A percentile compares a stretch with the other conserved stretches of the same genome.
Conservation (phyloP, 2,329 filamentous ascomycete genomes). For the Hypoxylon sp. region DNA sequence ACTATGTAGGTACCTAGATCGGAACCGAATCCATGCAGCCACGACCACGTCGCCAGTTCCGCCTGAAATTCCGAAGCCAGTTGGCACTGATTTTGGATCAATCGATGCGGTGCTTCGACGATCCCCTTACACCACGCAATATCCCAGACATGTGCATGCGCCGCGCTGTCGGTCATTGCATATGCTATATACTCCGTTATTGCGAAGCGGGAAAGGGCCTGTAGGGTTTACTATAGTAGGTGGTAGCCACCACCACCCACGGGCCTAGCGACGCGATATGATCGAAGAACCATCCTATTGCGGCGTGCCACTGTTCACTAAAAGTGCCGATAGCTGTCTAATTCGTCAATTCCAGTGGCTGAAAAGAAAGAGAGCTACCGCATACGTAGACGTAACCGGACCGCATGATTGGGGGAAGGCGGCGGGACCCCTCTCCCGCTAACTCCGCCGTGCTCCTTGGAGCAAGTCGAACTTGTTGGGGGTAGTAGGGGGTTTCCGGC, state of each 20-base stretch:
- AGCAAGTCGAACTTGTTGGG: not conserved
- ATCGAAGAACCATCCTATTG: conserved; percentile 30
- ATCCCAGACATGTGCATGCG: conserved; percentile 29
- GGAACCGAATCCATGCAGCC: conserved; percentile 27
- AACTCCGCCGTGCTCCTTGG: conserved; percentile 3
- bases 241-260: not conserved
- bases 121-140: conserved; percentile 34
- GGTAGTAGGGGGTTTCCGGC: conserved; percentile 14
- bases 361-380: conserved; percentile 6
- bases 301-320: conserved; percentile 31
- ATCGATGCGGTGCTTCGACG: conserved; percentile 17
- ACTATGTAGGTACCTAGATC: conserved; percentile 42
- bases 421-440: conserved; percentile 14
- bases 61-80: conserved; percentile 28
- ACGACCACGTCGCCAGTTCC: conserved; percentile 38
- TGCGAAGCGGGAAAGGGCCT: conserved; percentile 6
- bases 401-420: conserved; percentile 27
- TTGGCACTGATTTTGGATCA: conserved; percentile 22
- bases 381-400: conserved; percentile 4
- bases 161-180: conserved; percentile 25
- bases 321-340: conserved; percentile 18
- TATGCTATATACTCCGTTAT: conserved; percentile 20
- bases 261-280: conserved; percentile 22
- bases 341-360: conserved; percentile 30
- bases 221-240: not conserved